Percentiles rank a stretch among this genome's conserved stretches.
Conservation (phyloP, 768 basidiomycete genomes). For the Boletus vermiculosoides region DNA sequence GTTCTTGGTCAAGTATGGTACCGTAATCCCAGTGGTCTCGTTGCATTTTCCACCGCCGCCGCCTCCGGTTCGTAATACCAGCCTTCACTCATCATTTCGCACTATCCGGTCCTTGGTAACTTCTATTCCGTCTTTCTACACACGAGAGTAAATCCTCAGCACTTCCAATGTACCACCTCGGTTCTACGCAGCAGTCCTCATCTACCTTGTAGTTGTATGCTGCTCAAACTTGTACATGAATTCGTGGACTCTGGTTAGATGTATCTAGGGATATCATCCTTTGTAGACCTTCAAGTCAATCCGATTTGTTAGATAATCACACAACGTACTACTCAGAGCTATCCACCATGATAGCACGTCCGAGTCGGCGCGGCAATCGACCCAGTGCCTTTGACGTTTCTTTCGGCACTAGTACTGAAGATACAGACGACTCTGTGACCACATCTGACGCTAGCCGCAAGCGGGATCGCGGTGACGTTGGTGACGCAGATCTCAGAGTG, state of each 20-base stretch:
- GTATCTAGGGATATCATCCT: constrained; percentile 1
- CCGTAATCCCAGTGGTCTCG: constrained; percentile 7
- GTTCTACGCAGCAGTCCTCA: constrained; percentile 4
- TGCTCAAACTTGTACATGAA: constrained; percentile 12
- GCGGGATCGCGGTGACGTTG: constrained; percentile 19
- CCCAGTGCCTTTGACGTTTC: constrained; percentile 57
- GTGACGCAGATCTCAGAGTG: constrained; percentile 16
- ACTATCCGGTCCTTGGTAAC: constrained; percentile 7
- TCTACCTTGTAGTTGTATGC: constrained; percentile 11
- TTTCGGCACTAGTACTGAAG: constrained; percentile 49
- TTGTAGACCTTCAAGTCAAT: constrained; percentile 1
- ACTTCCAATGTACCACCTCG: constrained; percentile 14
- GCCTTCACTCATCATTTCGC: constrained; percentile 1
- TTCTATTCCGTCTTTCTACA: constrained; percentile 8
- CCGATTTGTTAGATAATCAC: background rate
- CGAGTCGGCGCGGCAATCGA: constrained; percentile 34
- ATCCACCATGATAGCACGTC: background rate
- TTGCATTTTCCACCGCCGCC: constrained; percentile 4
- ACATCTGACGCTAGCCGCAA: constrained; percentile 32
- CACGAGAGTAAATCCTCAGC: constrained; percentile 8
- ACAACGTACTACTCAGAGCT: background rate
- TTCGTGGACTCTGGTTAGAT: constrained; percentile 17
- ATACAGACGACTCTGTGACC: constrained; percentile 23
- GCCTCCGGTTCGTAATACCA: constrained; percentile 16
- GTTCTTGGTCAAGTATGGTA: constrained; percentile 19